Base-by-base conservation (phyloP, 73 alveolate species). In the Diophrys sp. region DNA sequence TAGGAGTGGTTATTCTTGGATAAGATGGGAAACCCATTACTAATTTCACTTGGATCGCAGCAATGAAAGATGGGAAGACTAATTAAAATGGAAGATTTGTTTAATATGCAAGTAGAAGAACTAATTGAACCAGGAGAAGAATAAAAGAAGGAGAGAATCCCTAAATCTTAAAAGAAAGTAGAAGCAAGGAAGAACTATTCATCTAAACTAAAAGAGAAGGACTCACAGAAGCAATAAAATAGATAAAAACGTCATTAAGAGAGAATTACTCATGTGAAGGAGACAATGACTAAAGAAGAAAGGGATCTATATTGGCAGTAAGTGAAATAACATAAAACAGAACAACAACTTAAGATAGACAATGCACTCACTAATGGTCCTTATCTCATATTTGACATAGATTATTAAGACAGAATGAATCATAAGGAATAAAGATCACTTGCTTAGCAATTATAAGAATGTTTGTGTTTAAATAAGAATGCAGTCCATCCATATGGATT, bases 161-260 rank as follows among this genome's bases (percentile, higher is more conserved):
- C 44, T 70, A 23, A 54, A 54, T 24, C 72, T 27, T 70, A 28
- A 28, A 54, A 54, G 78, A 54, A 28, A 28, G 31, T 70, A 71
- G 23, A 24, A 24, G 29, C 32, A 11, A 2, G 29, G 5, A 11
- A 11, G 74, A 66, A 66, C 11, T 66, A 66, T 66, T 11, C 2
- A 5, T 2, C 2, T 66, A 66, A 66, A 24, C 11, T 27, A 66
- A 44, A 44, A 44, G 5, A 44, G 18, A 44, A 44, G 18, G 62
- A 44, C 62, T 44, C 5, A 44, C n/a, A 5, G 18, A 44, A 44
- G 18, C 5, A 44, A 18, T 5, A 44, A 44, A 44, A 18, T 5
- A 44, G 18, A 5, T 44, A 44, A 11, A 11, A 44, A 44, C 5
- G 18, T 11, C 62, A 44, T 44, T 44, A 11, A 44, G n/a, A 44